Conservation (phyloP, 139 green algal genomes). For the Zygnema circumcarinatum region DNA sequence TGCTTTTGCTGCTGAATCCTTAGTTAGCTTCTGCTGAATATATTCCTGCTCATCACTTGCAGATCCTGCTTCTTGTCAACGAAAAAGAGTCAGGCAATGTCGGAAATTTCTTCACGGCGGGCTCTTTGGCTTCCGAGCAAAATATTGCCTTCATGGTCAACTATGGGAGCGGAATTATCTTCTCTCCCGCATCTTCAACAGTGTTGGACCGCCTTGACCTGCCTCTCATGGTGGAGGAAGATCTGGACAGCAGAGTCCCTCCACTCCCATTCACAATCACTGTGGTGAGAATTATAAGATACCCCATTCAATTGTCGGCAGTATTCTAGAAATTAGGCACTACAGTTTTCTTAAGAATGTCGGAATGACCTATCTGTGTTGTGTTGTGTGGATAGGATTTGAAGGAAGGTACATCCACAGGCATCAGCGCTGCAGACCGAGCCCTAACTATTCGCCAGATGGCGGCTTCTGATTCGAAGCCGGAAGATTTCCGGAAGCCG, state of each 20-base stretch:
- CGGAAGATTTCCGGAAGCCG: constrained; percentile 82
- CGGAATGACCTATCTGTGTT: neutral
- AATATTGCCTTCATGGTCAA: constrained; percentile 83
- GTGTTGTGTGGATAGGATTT: constrained; percentile 8
- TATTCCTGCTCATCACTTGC: too few species aligned
- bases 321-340: too few species aligned
- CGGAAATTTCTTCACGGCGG: constrained; percentile 96
- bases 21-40: too few species aligned
- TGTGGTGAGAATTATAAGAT: constrained; percentile 48
- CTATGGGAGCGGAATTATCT: constrained; percentile 89
- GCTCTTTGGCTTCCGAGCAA: constrained; percentile 71
- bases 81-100: constrained; percentile 97
- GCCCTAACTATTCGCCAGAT: constrained; percentile 83
- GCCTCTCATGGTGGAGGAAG: constrained; percentile 90
- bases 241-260: constrained; percentile 87
- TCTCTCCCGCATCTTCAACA: constrained; percentile 24
- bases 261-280: constrained; percentile 94
- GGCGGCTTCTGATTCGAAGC: constrained; percentile 66
- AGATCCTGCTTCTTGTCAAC: constrained; percentile 95
- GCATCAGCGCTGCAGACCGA: constrained; percentile 93
- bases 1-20: too few species aligned
- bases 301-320: too few species aligned
- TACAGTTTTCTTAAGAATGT: neutral
- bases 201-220: constrained; percentile 83
- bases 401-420: constrained; percentile 82